Conservation (phyloP, 1,139 yeast species). For the Tardiomyces blankii region DNA sequence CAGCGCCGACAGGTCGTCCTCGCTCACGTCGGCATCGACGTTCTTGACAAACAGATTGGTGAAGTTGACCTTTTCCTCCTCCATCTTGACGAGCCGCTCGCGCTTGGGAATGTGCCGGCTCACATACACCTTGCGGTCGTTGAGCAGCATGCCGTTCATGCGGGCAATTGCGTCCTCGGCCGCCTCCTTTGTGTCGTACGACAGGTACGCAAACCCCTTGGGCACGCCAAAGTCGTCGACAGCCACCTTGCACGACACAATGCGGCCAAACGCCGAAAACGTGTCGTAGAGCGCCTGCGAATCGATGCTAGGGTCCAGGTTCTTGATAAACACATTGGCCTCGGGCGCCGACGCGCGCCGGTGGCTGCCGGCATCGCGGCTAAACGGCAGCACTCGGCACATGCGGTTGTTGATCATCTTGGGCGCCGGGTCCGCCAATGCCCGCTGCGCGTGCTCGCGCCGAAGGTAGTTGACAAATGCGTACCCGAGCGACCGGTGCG, state of each 20-base stretch:
- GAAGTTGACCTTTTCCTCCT: constrained; percentile 72
- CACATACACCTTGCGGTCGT: constrained; percentile 79
- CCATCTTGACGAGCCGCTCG: constrained; percentile 77
- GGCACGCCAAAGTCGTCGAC: constrained; percentile 69
- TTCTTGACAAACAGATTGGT: constrained; percentile 84
- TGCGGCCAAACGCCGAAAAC: constrained; percentile 78
- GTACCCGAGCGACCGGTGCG: constrained; percentile 83
- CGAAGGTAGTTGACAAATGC: constrained; percentile 85
- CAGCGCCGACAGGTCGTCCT: constrained; percentile 48
- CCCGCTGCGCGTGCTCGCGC: constrained; percentile 69
- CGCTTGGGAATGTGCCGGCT: constrained; percentile 78
- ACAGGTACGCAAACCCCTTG: constrained; percentile 84
- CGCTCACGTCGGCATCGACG: constrained; percentile 53
- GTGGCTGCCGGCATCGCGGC: constrained; percentile 51
- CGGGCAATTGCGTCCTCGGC: constrained; percentile 76
- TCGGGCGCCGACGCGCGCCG: constrained; percentile 6
- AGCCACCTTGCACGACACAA: constrained; percentile 79
- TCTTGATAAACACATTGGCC: constrained; percentile 23
- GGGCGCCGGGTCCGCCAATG: constrained; percentile 74
- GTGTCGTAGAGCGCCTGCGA: constrained; percentile 76
- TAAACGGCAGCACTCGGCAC: constrained; percentile 37
- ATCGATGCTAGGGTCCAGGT: constrained; percentile 68
- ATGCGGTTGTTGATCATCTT: constrained; percentile 65
- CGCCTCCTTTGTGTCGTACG: constrained; percentile 65
- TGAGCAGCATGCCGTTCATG: constrained; percentile 83